These are phyloP conservation scores for Stachybotrys echinatus DNA, from an alignment of 2,329 filamentous ascomycete genomes.

Conservation along the genomic window DNA sequence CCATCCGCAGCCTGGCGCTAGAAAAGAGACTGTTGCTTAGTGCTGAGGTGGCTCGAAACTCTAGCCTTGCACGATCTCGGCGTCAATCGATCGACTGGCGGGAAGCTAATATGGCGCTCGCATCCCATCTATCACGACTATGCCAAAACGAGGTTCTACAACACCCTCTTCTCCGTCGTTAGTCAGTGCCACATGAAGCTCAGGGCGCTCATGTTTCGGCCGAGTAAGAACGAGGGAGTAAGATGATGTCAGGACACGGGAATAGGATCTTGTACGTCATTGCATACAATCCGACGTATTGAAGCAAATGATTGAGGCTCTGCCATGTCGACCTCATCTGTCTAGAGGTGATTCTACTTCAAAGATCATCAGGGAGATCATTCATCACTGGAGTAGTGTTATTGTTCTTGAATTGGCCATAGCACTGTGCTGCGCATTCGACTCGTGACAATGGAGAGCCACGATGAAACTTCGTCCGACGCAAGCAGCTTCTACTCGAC, in stretches of 20 bases:
- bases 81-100: not conserved
- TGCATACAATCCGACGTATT: no score
- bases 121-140: not conserved
- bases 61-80: not conserved
- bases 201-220: not conserved
- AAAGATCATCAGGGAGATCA: not conserved
- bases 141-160: not conserved
- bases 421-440: no score
- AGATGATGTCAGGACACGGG: not conserved
- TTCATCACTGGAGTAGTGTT: not conserved
- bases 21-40: no score
- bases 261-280: no score
- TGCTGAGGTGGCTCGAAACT: not conserved
- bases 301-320: no score
- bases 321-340: no score
- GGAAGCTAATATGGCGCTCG: not conserved
- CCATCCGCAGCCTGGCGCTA: no score
- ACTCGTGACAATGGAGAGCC: not conserved
- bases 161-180: not conserved
- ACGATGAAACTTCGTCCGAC: not conserved
- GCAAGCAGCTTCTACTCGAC: not conserved
- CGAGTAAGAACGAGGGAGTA: not conserved
- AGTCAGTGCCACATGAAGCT: not conserved
- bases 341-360: no score
- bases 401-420: not conserved